Base-by-base conservation (phyloP, 2,329 filamentous ascomycete genomes). In the Triangularia verruculosa region DNA sequence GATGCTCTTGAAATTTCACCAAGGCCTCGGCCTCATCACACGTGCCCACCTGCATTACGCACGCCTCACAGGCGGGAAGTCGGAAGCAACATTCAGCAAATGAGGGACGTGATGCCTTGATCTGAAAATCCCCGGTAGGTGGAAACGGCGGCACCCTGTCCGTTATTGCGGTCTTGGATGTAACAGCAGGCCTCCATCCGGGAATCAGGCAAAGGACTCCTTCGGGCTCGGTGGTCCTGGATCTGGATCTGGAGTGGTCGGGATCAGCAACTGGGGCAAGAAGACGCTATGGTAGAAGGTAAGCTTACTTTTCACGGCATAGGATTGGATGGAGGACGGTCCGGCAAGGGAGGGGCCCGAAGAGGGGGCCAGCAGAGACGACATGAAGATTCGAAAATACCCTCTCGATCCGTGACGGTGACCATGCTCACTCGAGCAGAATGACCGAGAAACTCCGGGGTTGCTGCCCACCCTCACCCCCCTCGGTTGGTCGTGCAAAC, bases 131-230 rank as follows among this genome's bases (percentile, higher is more conserved):
- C 57, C 65, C 63, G 63, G 64, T 64, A 66, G 57, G 67, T 66
- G 67, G 66, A 68, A 65, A 25, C 39, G 51, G 61, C 65, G 68
- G 68, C 61, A 60, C 64, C 66, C 64, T 67, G 68, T 65, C 68
- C 67, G 69, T 57, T 24, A 66, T 65, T 59, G 66, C 64, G 67
- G 56, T 57, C n/a, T 60, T 61, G 62, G 59, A 71, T 70, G 69
- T 65, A 62, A 70, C 69, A 57, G 24, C 52, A 64, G 54, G 47
- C 63, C 39, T 62, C 57, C 66, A 70, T 65, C 58, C 67, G 63
- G 63, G 64, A 60, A 66, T 54, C 34, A 61, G 62, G 61, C 66
- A 58, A 63, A 64, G 28, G 28, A 28, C 53, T 61, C 59, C 58
- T 28, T 39, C 39, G 39, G 39, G 39, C 39, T 24, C 28, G 28